A percentile compares a stretch with the other conserved stretches of the same genome.
phyloP scores from a whole-genome alignment of 2,329 filamentous ascomycete genomes.

The Knufia petricola region DNA sequence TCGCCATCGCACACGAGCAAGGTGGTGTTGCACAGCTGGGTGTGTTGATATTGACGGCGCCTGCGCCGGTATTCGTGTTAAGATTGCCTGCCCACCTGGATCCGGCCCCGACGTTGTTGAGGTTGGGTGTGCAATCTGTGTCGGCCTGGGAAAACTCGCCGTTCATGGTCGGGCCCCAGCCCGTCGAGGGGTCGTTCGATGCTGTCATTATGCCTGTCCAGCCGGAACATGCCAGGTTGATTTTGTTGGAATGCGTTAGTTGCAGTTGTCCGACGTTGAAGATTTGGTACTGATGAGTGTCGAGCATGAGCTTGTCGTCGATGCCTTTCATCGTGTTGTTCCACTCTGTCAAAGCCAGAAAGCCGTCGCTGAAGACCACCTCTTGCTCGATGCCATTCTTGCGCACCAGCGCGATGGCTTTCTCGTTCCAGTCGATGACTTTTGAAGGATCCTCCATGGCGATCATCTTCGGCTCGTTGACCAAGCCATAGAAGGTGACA shows the following conservation, averaged over 20 bases:
- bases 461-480: slow-evolving; percentile 88
- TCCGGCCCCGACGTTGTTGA: slow-evolving; percentile 84
- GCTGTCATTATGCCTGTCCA: slow-evolving; percentile 72
- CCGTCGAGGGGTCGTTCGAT: slow-evolving; percentile 53
- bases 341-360: slow-evolving; percentile 86
- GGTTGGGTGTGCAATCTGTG: slow-evolving; percentile 77
- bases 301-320: slow-evolving; percentile 64
- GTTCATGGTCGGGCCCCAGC: slow-evolving; percentile 84
- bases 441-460: slow-evolving; percentile 47
- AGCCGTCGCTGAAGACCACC: slow-evolving; percentile 87
- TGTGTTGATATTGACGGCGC: slow-evolving; percentile 51
- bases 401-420: slow-evolving; percentile 63
- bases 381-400: slow-evolving; percentile 63
- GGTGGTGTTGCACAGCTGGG: slow-evolving; percentile 63
- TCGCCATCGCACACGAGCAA: slow-evolving; percentile 68
- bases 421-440: slow-evolving; percentile 70
- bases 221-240: slow-evolving; percentile 74
- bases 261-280: slow-evolving; percentile 86
- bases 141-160: slow-evolving; percentile 98
- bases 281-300: slow-evolving; percentile 97
- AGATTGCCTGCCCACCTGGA: slow-evolving; percentile 88
- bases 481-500: slow-evolving; percentile 83
- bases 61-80: slow-evolving; percentile 50
- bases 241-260: slow-evolving; percentile 70
- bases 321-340: slow-evolving; percentile 67